Evolutionary conservation across 768 basidiomycete genomes (phyloP).

Genomic region (Tricholoma bakamatsutake): DNA sequence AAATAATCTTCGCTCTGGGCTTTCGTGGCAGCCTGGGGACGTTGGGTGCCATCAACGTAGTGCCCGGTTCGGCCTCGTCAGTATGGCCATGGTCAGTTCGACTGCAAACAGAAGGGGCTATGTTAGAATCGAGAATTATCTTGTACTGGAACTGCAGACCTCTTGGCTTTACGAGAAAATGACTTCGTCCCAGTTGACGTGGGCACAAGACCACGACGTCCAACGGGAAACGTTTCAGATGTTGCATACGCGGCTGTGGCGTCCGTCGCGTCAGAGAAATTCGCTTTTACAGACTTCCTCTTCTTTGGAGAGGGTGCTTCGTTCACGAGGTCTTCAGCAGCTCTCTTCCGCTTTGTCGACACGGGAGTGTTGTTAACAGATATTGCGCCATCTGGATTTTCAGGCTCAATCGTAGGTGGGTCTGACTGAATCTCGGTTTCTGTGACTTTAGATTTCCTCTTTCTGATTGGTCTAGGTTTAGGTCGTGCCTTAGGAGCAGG

Average conservation of each 20-base stretch:
- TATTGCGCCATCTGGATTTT: not conserved
- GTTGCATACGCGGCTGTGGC: not conserved
- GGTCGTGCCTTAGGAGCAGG: constrained; percentile 4
- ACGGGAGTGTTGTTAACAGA: not conserved
- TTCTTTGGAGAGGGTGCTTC: constrained; percentile 7
- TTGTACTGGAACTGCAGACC: not conserved
- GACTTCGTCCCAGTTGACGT: not conserved
- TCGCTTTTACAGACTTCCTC: constrained; percentile 4
- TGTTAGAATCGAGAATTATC: not conserved
- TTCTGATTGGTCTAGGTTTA: constrained; percentile 16
- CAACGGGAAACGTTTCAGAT: not conserved
- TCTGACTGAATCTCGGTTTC: not conserved
- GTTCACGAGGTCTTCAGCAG: not conserved
- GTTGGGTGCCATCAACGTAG: not conserved
- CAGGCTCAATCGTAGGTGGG: not conserved
- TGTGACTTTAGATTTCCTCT: constrained; percentile 16
- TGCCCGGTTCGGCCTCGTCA: not conserved
- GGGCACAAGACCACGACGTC: not conserved
- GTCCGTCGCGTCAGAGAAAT: not conserved
- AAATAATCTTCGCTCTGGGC: not conserved
- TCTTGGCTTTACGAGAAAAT: not conserved
- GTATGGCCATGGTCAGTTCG: not conserved
- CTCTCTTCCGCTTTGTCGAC: constrained; percentile 1
- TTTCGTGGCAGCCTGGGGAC: not conserved
- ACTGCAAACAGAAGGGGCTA: not conserved